Base-by-base conservation (phyloP, 2,329 filamentous ascomycete genomes). In the Talaromyces sp. region DNA sequence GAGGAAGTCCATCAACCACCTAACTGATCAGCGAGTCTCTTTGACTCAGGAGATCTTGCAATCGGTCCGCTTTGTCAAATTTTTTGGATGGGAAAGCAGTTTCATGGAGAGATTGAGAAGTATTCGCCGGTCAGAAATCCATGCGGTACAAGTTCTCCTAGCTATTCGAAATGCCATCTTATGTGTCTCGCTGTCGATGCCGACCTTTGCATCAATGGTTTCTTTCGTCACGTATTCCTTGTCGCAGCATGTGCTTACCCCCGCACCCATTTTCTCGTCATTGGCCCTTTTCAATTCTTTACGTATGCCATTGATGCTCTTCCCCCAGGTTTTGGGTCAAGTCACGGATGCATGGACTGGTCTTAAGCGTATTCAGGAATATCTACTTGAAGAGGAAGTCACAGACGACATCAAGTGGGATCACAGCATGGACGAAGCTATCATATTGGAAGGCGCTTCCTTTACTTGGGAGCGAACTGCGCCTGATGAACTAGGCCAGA, bases 31-130 rank as follows among this genome's bases (percentile, higher is more conserved):
- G 78, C 87, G 94, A 68, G 93, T 98, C 8, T 90, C 90, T 61
- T 81, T 98, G 39, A 97, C 93, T 0, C 93, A 97, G 74, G 94
- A 98, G 74, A 96, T 98, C 61, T 74, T 98, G 15, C 90, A 93
- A 70, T 91, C 92, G 0, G 93, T 97, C 27, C 87, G 93, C 31
- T 97, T 98, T 73, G 94, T 98, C 79, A 98, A 98, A 77, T 97
- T 88, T 77, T 98, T 97, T 74, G 93, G 93, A 8, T 98, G 94
- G 94, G 94, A 98, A 75, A 89, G 86, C 65, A 90, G 91, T 39
- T 97, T 98, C 73, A 81, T 97, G 13, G 84, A 88, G 60, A 88
- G 93, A 15, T 84, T 97, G 17, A 86, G 87, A 59, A 84, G 88
- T 27, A 90, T 96, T 67, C 87, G 94, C 65, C 83, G 83, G 61